Conservation (phyloP, 768 basidiomycete species). For the Dacryopinax spathularia region DNA sequence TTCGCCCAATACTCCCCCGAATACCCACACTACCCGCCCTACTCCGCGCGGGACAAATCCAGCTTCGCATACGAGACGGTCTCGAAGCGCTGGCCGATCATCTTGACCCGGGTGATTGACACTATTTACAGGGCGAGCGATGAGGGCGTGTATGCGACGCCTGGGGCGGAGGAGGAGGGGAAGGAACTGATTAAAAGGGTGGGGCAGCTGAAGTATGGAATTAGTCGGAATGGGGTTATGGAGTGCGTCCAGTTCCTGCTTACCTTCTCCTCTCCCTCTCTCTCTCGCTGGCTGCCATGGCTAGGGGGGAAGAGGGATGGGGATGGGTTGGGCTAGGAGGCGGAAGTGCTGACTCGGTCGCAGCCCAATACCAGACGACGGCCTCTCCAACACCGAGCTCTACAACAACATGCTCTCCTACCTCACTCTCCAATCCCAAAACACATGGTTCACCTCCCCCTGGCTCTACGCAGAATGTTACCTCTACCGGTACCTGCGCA, state of each 20-base stretch:
- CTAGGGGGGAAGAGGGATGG: no score
- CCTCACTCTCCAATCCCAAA: constrained; percentile 33
- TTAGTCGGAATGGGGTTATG: constrained; percentile 59
- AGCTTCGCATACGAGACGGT: constrained; percentile 50
- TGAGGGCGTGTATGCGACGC: constrained; percentile 17
- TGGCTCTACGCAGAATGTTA: constrained; percentile 94
- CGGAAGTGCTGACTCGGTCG: background rate
- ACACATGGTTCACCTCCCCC: constrained; percentile 82
- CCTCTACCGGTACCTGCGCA: constrained; percentile 74
- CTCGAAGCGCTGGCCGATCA: constrained; percentile 58
- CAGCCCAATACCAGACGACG: constrained; percentile 63
- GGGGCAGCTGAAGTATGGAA: constrained; percentile 72
- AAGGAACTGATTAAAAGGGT: constrained; percentile 59
- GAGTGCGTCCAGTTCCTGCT: constrained; percentile 39
- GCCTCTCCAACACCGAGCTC: constrained; percentile 47
- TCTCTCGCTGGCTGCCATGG: background rate
- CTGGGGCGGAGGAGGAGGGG: constrained; percentile 44
- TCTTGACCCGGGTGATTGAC: constrained; percentile 69
- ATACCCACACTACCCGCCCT: constrained; percentile 3
- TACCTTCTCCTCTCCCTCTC: constrained; percentile 14
- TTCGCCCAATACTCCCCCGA: background rate
- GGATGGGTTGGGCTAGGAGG: background rate
- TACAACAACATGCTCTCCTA: constrained; percentile 62
- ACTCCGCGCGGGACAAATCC: background rate
- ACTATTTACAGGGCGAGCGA: constrained; percentile 58